Base-by-base conservation (phyloP, 768 basidiomycete species). In the Amanita polypyramis region DNA sequence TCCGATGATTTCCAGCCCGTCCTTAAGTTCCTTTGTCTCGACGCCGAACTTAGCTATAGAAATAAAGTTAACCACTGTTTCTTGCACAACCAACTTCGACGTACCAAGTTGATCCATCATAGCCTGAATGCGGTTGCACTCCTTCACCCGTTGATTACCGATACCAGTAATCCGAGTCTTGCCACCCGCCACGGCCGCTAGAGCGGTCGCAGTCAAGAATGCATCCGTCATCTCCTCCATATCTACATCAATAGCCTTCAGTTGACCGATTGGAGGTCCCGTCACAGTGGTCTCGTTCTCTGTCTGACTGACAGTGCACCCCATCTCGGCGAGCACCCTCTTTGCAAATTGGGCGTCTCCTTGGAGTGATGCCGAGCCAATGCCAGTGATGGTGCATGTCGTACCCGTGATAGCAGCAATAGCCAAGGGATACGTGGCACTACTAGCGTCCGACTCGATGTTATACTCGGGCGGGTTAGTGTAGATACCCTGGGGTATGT, bases 191-290 rank as follows among this genome's bases (percentile, higher is more conserved):
- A 96, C 87, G 47, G 96, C 95, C 45, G 91, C 94, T 15, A 99
- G 69, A 6, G 85, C 93, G 9, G 81, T 86, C 7, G 96, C 95
- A 2, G 94, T 97, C 68, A 98, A 75, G 72, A 99, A 99, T 17
- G 95, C 96, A 62, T 99, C 96, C 5, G 96, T 99, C 96, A 99
- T 98, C n/a, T 85, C 82, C 64, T 96, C 92, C 96, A 98, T 98
- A 61, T 98, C 91, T 17, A 97, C 80, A 56, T 86, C 88, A 43
- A 96, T 74, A 1, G 87, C 87, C 54, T 82, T 81, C 42, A 99
- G 74, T 55, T 80, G 70, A 0, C 92, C 89, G 10, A 80, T 65
- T 0, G 87, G 82, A 2, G 95, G 95, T 0, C 96, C 96, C 0
- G 77, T 82, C 29, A 98, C 96, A 8, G 90, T 96, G 7, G 95